Evolutionary conservation across 495 filamentous ascomycete species (phyloP), one percentile per base, ranked within the genome.

Genomic region (Neurospora sp.): DNA sequence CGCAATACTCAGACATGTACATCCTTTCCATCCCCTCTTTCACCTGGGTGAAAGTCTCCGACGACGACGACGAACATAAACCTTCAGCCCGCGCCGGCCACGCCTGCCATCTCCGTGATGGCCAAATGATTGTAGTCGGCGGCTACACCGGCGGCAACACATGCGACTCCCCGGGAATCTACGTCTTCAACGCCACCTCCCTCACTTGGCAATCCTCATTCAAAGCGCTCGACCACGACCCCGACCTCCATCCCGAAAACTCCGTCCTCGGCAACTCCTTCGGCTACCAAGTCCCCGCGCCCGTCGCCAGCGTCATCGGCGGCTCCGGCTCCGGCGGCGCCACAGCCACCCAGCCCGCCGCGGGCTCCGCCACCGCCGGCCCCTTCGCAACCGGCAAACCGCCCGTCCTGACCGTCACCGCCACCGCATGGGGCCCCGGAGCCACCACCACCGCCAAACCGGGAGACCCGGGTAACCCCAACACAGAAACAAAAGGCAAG

Each of bases 11-110:
- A 66, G 92, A 94, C 77, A 90, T 92, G 84, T 93, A 90, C 88
- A 92, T 94, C 71, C 84, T 94, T 31, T 91, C 89, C n/a, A 85
- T 94, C 69, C 92, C 92, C 0, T 82, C 86, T 12, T 92, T 94
- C 76, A 91, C 88, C 2, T 93, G 92, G 92, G 89, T 93, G 62
- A 78, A 88, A 74, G 90, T 93, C 41, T 84, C 90, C 71, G 81
- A 80, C 42, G 73, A 77, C 12, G 80, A 79, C 0, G 85, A 88
- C 78, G 84, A 85, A 5, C 82, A 88, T 10, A 62, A 62, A 62
- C 91, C 91, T 0, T 82, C 86, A n/a, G 86, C 87, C 5, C 84
- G 92, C 39, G 89, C 90, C 44, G 92, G 92, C 4, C 91, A 93
- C 76, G 87, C 88, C 4, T 93, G 92, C 79, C 86, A 88, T 60